Evolutionary conservation across 768 basidiomycete genomes (phyloP).

Genomic region (Clavaria fumosa): DNA sequence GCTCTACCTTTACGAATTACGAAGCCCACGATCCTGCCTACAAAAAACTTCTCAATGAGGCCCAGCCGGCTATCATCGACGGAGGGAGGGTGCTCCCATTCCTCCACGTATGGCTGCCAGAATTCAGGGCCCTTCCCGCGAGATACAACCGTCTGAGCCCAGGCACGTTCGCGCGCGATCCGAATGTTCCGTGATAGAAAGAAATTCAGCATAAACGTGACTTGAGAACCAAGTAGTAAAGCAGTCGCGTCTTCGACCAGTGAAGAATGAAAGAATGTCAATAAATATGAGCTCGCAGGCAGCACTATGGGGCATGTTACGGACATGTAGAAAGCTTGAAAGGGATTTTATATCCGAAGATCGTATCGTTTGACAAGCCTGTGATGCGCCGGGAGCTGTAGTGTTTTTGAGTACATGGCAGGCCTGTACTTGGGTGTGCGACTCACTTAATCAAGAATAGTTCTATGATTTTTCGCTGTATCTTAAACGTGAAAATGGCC

Average conservation of each 20-base stretch:
- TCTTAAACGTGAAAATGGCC: constrained; percentile 51
- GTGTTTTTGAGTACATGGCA: too few species aligned
- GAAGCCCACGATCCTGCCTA: constrained; percentile 25
- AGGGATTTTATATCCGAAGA: constrained; percentile 52
- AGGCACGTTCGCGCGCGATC: constrained; percentile 62
- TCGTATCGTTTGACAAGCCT: constrained; percentile 42
- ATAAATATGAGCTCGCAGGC: too few species aligned
- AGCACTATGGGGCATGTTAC: constrained; percentile 6
- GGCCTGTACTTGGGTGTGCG: too few species aligned
- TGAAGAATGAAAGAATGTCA: not conserved
- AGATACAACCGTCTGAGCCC: constrained; percentile 71
- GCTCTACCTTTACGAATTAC: constrained; percentile 35
- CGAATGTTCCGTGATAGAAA: constrained; percentile 76
- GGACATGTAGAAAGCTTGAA: constrained; percentile 61
- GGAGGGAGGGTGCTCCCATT: constrained; percentile 51
- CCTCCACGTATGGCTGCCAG: constrained; percentile 74
- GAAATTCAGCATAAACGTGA: constrained; percentile 62
- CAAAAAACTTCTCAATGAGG: constrained; percentile 21
- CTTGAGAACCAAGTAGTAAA: constrained; percentile 57
- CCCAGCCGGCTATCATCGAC: constrained; percentile 18
- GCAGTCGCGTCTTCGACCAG: constrained; percentile 47
- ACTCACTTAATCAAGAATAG: constrained; percentile 49
- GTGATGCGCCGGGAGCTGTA: constrained; percentile 50
- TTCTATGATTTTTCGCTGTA: constrained; percentile 54
- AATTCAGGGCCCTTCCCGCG: constrained; percentile 72